Base-by-base conservation (phyloP, 2,329 filamentous ascomycete species). In the Xylaria multiplex region DNA sequence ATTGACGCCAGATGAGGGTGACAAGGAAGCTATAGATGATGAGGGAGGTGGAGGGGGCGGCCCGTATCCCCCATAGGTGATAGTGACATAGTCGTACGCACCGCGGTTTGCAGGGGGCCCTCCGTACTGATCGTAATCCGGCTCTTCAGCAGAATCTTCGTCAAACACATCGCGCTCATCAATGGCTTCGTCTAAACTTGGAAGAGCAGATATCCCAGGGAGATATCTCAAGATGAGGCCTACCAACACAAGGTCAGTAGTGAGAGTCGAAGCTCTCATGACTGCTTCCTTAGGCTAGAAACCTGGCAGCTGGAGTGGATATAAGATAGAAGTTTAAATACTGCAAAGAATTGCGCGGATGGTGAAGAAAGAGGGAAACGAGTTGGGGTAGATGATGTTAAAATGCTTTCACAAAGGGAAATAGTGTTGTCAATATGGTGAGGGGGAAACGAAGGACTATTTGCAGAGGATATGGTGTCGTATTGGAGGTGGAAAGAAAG, bases 211-310 rank as follows among this genome's bases (percentile, higher is more conserved):
- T 24, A 69, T 64, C 48, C 63, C 43, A 16, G 73, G 64, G 37
- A 74, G 13, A 50, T 55, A 74, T 57, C 69, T 58, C 16, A 79
- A 50, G 24, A 81, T 60, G 54, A 74, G 40, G 30, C 75, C 63
- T 62, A 76, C 77, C 71, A 77, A 79, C 68, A 77, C 65, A 35
- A 81, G 59, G 73, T 76, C 74, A 67, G 74, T 60, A 68, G 73
- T 67, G 59, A 79, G 67, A 72, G 72, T 72, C 14, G 70, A 76
- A 30, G 63, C 72, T 69, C 77, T 80, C 82, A 84, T 84, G 60
- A 42, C 76, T 54, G 14, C 40, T 52, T 59, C 52, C 3, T 54
- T 35, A 37, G n/a, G 35, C 24, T 24, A 42, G 27, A 54, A 53
- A 48, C 19, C 49, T 49, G 42, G 19, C 5, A 50, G 60, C 19